Conservation (phyloP, 257 asterid genomes). For the Salvia rosmarinus region DNA sequence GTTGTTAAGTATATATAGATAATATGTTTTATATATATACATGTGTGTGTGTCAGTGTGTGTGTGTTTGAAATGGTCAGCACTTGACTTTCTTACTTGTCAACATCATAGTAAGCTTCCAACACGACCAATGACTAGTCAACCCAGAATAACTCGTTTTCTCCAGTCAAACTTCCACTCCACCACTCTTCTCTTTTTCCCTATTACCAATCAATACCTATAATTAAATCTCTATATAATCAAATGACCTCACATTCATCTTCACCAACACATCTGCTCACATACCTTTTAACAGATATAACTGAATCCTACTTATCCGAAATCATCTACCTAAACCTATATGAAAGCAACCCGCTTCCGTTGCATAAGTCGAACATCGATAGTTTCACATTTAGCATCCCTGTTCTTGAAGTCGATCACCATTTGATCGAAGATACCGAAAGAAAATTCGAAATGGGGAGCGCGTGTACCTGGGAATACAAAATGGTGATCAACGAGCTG, state of each 20-base stretch:
- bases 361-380: background rate
- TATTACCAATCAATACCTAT: background rate
- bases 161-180: slow-evolving; percentile 65
- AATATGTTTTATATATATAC: background rate
- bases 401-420: background rate
- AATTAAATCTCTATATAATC: slow-evolving; percentile 43
- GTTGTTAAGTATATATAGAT: background rate
- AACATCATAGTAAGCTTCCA: slow-evolving; percentile 29
- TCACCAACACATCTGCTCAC: background rate
- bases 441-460: slow-evolving; percentile 50
- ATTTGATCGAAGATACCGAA: background rate
- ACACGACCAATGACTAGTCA: slow-evolving; percentile 53
- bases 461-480: slow-evolving; percentile 47
- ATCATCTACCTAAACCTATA: background rate
- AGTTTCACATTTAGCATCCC: too few species aligned
- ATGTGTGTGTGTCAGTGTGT: slow-evolving; percentile 1
- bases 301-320: background rate
- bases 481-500: slow-evolving; percentile 61
- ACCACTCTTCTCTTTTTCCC: slow-evolving; percentile 32
- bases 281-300: background rate
- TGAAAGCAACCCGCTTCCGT: background rate
- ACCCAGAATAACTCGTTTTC: slow-evolving; percentile 60
- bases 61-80: slow-evolving; percentile 54
- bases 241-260: slow-evolving; percentile 32
- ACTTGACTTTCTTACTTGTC: slow-evolving; percentile 32